Evolutionary conservation across 129 eudicot genomes (phyloP).

Genomic region (Artemisia tridentata): DNA sequence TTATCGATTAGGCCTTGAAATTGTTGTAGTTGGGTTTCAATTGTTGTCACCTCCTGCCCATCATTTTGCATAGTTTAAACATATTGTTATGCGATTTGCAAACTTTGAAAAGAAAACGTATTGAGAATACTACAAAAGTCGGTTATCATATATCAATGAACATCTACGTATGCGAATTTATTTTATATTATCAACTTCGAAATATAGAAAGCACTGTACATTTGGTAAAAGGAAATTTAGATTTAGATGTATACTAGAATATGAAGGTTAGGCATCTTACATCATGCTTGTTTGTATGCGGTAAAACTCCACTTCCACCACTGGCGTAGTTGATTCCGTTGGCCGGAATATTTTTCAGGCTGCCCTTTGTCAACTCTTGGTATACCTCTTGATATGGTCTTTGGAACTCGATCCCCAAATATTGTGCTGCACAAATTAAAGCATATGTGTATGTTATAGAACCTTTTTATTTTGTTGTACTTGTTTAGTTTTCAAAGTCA

Average conservation of each 20-base stretch:
- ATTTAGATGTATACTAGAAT: background rate
- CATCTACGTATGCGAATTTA: too few relatives aligned
- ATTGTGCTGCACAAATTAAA: constrained; percentile 42
- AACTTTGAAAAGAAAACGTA: too few relatives aligned
- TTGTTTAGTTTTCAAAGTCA: too few relatives aligned
- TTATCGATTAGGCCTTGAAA: constrained; percentile 40
- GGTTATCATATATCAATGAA: too few relatives aligned
- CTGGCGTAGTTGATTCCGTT: constrained; percentile 80
- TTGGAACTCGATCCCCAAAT: constrained; percentile 50
- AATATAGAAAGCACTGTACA: too few relatives aligned
- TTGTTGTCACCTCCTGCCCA: constrained; percentile 41
- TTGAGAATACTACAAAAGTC: too few relatives aligned
- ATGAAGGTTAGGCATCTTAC: constrained; percentile 2
- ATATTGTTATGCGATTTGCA: too few relatives aligned
- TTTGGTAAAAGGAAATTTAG: too few relatives aligned
- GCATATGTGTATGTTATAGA: too few relatives aligned
- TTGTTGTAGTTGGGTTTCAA: constrained; percentile 59
- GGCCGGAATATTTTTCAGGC: constrained; percentile 37
- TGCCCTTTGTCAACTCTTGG: constrained; percentile 25
- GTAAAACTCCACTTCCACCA: constrained; percentile 73
- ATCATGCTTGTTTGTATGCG: constrained; percentile 38
- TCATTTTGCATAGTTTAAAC: too few relatives aligned
- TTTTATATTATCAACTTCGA: too few relatives aligned
- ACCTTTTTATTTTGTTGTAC: too few relatives aligned
- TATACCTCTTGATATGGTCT: constrained; percentile 53